Conservation (phyloP, 768 basidiomycete genomes). For the Hypholoma sublateritium region DNA sequence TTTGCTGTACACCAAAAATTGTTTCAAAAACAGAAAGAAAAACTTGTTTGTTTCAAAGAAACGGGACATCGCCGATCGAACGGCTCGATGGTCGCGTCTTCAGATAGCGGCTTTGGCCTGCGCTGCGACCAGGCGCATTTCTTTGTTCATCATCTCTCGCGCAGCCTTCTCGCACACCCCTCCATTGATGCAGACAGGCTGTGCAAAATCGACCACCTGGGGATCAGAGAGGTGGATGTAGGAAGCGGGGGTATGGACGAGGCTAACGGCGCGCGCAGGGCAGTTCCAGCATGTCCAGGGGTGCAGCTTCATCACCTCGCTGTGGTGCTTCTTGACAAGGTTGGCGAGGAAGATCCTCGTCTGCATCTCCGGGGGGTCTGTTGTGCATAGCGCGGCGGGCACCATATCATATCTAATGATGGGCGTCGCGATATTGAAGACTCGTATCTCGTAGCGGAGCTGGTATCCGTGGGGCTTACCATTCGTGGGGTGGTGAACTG, state of each 20-base stretch:
- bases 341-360: slow-evolving; percentile 6
- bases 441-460: slow-evolving; percentile 13
- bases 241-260: slow-evolving; percentile 6
- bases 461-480: background rate
- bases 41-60: too few relatives aligned
- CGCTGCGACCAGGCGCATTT: slow-evolving; percentile 3
- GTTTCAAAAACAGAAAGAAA: too few relatives aligned
- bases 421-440: background rate
- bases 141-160: slow-evolving; percentile 14
- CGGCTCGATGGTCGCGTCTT: background rate
- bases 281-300: slow-evolving; percentile 13
- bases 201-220: slow-evolving; percentile 4
- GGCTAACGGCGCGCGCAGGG: background rate
- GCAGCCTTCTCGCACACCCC: slow-evolving; percentile 19
- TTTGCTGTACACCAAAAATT: too few relatives aligned
- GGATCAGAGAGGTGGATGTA: slow-evolving; percentile 6
- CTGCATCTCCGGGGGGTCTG: slow-evolving; percentile 9
- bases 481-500: background rate
- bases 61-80: too few relatives aligned
- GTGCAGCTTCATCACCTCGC: slow-evolving; percentile 1
- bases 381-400: slow-evolving; percentile 5
- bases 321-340: slow-evolving; percentile 14
- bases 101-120: background rate
- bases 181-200: slow-evolving; percentile 9
- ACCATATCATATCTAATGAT: slow-evolving; percentile 10